Evolutionary conservation across 1,139 yeast genomes (phyloP).

Genomic region (Wickerhamiella pararugosa): DNA sequence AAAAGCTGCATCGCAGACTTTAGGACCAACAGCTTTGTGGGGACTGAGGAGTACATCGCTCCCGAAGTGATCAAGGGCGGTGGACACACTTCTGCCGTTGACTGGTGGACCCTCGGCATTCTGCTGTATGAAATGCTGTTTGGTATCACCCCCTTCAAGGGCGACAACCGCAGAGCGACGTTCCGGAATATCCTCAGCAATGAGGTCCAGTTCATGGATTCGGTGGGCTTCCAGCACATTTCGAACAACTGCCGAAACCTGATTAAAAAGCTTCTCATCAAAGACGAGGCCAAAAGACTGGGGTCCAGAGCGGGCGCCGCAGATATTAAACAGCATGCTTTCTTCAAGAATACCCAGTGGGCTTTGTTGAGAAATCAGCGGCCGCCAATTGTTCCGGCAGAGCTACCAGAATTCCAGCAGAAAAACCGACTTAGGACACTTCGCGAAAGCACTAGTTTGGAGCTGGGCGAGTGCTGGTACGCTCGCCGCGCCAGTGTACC

Average conservation of each 20-base stretch:
- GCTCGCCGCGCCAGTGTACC: constrained; percentile 10
- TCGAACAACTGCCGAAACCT: constrained; percentile 65
- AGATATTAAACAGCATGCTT: constrained; percentile 78
- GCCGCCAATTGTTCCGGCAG: constrained; percentile 89
- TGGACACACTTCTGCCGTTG: constrained; percentile 95
- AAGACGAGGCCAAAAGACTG: constrained; percentile 74
- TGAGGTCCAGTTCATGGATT: constrained; percentile 59
- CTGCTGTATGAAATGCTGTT: constrained; percentile 83
- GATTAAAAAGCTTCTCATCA: constrained; percentile 65
- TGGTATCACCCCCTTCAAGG: constrained; percentile 94
- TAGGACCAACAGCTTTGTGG: constrained; percentile 92
- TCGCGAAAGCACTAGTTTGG: constrained; percentile 14
- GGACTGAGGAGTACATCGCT: constrained; percentile 95
- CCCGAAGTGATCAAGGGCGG: constrained; percentile 95
- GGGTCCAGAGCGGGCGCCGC: constrained; percentile 93
- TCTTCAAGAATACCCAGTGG: constrained; percentile 88
- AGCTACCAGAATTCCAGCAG: constrained; percentile 40
- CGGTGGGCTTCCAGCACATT: constrained; percentile 31
- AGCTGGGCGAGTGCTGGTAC: constrained; percentile 15
- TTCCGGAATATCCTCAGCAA: constrained; percentile 74
- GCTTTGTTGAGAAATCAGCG: constrained; percentile 80
- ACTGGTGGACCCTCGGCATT: constrained; percentile 98
- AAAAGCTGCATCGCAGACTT: constrained; percentile 92
- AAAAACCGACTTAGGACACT: constrained; percentile 7
- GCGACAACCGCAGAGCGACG: constrained; percentile 72